Conservation (phyloP, 345 rosid species). For the Passiflora organensis region DNA sequence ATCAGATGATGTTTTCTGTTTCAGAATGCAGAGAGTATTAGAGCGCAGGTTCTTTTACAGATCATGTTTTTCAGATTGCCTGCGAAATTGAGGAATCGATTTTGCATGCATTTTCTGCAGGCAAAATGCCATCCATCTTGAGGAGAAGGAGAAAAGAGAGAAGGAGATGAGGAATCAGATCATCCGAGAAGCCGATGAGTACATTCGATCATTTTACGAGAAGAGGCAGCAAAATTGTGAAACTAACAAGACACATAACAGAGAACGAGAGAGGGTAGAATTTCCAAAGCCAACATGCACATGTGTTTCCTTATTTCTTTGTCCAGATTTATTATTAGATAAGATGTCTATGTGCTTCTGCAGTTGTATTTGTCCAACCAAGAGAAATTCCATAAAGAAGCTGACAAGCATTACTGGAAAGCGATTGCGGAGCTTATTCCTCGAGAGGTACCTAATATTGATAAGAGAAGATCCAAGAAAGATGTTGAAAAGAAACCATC, state of each 20-base stretch:
- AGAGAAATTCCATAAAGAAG: constrained; percentile 95
- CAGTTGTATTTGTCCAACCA: constrained; percentile 78
- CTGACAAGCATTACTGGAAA: constrained; percentile 83
- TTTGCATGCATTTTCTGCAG: constrained; percentile 33
- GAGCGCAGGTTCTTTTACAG: background rate
- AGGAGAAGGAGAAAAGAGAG: constrained; percentile 94
- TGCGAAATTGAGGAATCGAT: background rate
- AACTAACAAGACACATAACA: constrained; percentile 67
- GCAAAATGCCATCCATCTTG: constrained; percentile 72
- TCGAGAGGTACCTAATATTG: constrained; percentile 79
- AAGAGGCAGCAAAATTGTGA: constrained; percentile 63
- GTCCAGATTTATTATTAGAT: too few species aligned
- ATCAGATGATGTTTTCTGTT: background rate
- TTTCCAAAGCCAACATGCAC: background rate
- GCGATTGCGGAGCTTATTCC: constrained; percentile 91
- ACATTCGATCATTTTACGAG: constrained; percentile 70
- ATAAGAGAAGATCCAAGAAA: constrained; percentile 73
- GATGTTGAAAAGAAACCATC: constrained; percentile 76
- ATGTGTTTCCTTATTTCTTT: background rate
- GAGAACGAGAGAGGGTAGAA: constrained; percentile 85
- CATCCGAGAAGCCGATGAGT: constrained; percentile 81
- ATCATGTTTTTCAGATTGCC: background rate
- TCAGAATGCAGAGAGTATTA: background rate
- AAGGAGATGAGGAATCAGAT: constrained; percentile 89
- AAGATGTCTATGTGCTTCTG: constrained; percentile 6